These are phyloP conservation scores for Kurtzmaniella quercitrusa DNA, from an alignment of 1,139 yeast species.

Conservation along the genomic window DNA sequence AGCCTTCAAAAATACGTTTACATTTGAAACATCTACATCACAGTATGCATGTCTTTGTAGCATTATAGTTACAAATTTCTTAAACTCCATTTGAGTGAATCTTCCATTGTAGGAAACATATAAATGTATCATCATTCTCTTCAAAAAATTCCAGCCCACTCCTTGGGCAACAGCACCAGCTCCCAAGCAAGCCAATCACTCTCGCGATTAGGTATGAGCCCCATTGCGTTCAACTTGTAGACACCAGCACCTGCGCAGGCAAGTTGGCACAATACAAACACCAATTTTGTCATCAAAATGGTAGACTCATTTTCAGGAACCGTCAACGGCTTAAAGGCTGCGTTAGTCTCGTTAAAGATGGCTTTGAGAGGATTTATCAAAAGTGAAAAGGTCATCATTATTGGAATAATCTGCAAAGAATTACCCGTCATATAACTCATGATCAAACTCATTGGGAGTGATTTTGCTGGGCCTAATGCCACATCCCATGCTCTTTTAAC, in stretches of 20 bases:
- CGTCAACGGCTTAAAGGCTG: slow-evolving; percentile 35
- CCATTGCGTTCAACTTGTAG: slow-evolving; percentile 85
- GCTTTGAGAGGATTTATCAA: slow-evolving; percentile 76
- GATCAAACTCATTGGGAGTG: slow-evolving; percentile 80
- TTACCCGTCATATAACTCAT: slow-evolving; percentile 96
- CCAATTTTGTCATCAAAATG: slow-evolving; percentile 35
- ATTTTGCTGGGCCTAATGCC: slow-evolving; percentile 80
- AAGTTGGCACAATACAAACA: slow-evolving; percentile 55
- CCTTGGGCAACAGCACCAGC: slow-evolving; percentile 28
- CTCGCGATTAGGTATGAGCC: slow-evolving; percentile 78
- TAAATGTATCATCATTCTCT: background rate
- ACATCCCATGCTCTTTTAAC: slow-evolving; percentile 80
- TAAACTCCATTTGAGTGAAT: no score
- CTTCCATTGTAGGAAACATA: background rate
- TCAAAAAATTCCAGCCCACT: slow-evolving; percentile 11
- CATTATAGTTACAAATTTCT: no score
- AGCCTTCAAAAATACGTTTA: no score
- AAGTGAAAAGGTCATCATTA: slow-evolving; percentile 85
- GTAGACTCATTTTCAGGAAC: slow-evolving; percentile 37
- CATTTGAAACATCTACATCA: no score
- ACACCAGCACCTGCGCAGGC: slow-evolving; percentile 71
- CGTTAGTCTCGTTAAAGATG: slow-evolving; percentile 51
- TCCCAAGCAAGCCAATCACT: slow-evolving; percentile 97
- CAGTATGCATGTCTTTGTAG: no score
- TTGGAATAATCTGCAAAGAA: slow-evolving; percentile 83